phyloP scores from a whole-genome alignment of 225 moss, liverwort and hornwort genomes.

The Asterella californica region DNA sequence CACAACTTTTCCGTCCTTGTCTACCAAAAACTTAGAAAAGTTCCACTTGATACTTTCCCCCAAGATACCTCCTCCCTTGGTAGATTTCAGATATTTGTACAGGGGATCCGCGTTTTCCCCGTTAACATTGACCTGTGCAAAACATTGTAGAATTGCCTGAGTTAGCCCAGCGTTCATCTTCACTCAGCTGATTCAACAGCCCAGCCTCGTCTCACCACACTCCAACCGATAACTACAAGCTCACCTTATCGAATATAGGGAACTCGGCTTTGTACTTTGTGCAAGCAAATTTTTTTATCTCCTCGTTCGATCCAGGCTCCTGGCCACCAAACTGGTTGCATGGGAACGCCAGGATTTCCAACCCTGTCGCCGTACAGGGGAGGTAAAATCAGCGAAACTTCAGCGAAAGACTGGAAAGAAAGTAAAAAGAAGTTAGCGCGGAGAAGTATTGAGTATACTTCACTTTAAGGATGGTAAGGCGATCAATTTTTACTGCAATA shows the following conservation, averaged over 20 bases:
- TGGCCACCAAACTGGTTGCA: slow-evolving; percentile 92
- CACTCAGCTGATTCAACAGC: not conserved
- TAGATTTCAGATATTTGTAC: slow-evolving; percentile 74
- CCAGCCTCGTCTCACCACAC: not conserved
- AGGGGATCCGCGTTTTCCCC: slow-evolving; percentile 69
- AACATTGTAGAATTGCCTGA: too few species aligned
- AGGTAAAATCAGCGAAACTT: not conserved
- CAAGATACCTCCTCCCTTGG: slow-evolving; percentile 68
- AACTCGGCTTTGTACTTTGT: slow-evolving; percentile 84
- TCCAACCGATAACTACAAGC: not conserved
- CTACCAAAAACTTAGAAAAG: slow-evolving; percentile 83
- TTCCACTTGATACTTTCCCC: slow-evolving; percentile 94
- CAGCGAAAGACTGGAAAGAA: not conserved
- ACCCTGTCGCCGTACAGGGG: slow-evolving; percentile 31
- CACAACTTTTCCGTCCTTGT: slow-evolving; percentile 84
- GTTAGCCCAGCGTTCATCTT: not conserved
- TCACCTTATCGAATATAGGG: slow-evolving; percentile 87
- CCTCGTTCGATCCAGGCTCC: slow-evolving; percentile 80
- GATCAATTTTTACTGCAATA: too few species aligned
- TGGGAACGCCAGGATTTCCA: slow-evolving; percentile 83
- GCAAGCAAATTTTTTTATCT: slow-evolving; percentile 87
- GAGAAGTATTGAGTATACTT: not conserved
- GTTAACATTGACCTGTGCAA: slow-evolving; percentile 67
- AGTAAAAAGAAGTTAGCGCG: too few species aligned
- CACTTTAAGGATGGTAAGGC: not conserved